Evolutionary conservation across 2,329 filamentous ascomycete species (phyloP), one percentile per base, ranked within the genome.

Genomic region (Claviceps sorghi): DNA sequence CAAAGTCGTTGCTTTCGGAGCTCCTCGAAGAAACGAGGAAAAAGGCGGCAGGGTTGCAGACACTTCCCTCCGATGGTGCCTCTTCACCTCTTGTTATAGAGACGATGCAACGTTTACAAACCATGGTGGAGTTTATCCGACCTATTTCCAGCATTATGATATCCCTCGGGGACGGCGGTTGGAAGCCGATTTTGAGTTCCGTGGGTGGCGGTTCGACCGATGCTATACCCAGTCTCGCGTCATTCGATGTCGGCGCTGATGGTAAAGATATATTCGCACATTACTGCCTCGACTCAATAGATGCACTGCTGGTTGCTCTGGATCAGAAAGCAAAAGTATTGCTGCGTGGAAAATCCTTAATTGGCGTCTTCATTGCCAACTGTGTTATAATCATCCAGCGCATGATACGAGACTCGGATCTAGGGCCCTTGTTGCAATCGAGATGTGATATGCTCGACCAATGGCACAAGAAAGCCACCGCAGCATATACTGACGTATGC

Each of bases 341-440:
- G 44, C 78, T 93, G 53, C 89, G 90, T 62, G 80, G 79, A 55
- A 93, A 89, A 66, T 82, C 83, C 26, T 73, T 87, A 4, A 78
- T 89, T 49, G 93, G 90, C 29, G 88, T 96, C 19, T 96, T 97
- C 65, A 72, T 97, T 50, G 88, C 88, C 48, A 98, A 98, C 69
- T 88, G 83, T 57, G 79, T 95, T 54, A 80, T 84, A 54, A 80
- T 95, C 48, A 77, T 96, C 50, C 88, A 95, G 60, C 85, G 89
- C 53, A 86, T 86, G 70, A 88, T 96, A 53, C 80, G 82, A 49
- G 80, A 82, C 48, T 95, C 88, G 0, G 89, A 95, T 46, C 77
- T 98, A 4, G 75, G 76, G 5, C 75, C 79, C 2, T 77, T 96
- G 29, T 73, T 98, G 38, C 75, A 83, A 56, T 70, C 79, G 51